Evolutionary conservation across 352 stramenopile genomes (phyloP), one percentile per base, ranked within the genome.

Genomic region (Pythium vanterpoolii): DNA sequence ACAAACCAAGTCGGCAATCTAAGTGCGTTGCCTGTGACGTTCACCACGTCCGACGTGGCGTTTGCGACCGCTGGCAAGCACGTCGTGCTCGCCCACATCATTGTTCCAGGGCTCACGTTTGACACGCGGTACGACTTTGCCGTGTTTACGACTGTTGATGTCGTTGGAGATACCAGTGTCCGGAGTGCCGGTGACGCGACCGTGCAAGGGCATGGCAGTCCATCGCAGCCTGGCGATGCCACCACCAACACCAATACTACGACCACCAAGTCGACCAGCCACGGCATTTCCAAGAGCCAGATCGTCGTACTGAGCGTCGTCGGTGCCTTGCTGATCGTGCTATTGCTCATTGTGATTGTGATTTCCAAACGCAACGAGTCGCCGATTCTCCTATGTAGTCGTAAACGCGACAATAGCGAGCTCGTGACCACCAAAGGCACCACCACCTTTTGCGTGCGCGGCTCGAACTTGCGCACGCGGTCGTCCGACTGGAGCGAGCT

Each of bases 401-500:
- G 34, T 14, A 62, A 66, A 31, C 30, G 44, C 16, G n/a, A 57
- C 16, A 36, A 47, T 18, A 56, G 52, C 38, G 62, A 60, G 4
- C 21, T 50, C 10, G 28, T 33, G n/a, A 43, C 43, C 11, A 51
- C 43, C 33, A 49, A 45, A 27, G 42, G 18, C n/a, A 64, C 48
- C n/a, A 64, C 48, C 42, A 60, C 51, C n/a, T 60, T 45, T 31
- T 51, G 53, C 24, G 42, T 60, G 31, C 53, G 30, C 23, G 46
- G 40, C 30, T 62, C 56, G 19, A 59, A 64, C 16, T 14, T 67
- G 24, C 53, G 64, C 21, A 57, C 65, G 19, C 72, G 72, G 14
- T 71, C 66, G 36, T 82, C 73, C 39, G 69, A 85, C 56, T 85
- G 71, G 71, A 71, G 60, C 19, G 68, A 82, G 39, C 51, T 82